phyloP scores from a whole-genome alignment of 805 yeast genomes.

The Teunomyces kruisii region DNA sequence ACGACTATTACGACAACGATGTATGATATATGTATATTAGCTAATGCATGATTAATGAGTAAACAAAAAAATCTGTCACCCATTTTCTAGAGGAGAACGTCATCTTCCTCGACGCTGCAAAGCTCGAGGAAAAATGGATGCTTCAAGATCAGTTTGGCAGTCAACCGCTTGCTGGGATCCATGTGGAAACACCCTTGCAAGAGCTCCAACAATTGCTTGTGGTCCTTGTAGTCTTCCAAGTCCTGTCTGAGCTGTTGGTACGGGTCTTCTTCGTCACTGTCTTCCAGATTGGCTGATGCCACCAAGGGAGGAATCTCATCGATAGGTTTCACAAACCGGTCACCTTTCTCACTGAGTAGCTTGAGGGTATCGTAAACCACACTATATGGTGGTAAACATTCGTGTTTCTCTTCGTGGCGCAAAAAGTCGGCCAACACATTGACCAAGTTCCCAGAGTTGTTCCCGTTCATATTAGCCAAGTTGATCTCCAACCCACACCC shows the following conservation, averaged over 20 bases:
- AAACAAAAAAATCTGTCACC: not conserved
- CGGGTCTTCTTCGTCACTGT: constrained; percentile 12
- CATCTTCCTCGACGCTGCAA: constrained; percentile 29
- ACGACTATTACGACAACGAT: constrained; percentile 2
- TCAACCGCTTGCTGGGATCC: constrained; percentile 56
- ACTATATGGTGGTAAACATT: constrained; percentile 67
- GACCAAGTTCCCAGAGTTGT: constrained; percentile 30
- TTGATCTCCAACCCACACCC: constrained; percentile 78
- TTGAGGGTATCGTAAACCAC: constrained; percentile 65
- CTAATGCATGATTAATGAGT: not conserved
- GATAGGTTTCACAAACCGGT: constrained; percentile 26
- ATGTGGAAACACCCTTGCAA: constrained; percentile 56
- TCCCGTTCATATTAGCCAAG: constrained; percentile 17
- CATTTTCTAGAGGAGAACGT: constrained; percentile 17
- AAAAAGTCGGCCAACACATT: constrained; percentile 30
- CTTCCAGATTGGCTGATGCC: constrained; percentile 2
- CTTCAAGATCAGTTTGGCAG: constrained; percentile 56
- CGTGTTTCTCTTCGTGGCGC: constrained; percentile 48
- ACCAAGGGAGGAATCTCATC: not conserved
- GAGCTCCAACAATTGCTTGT: constrained; percentile 51
- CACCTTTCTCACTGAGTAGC: constrained; percentile 42
- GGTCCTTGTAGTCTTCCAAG: constrained; percentile 37
- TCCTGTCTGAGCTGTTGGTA: constrained; percentile 16
- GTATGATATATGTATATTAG: constrained; percentile 4
- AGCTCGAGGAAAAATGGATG: constrained; percentile 60